phyloP scores from a whole-genome alignment of 441 rosid genomes.

The Geranium incanum region DNA sequence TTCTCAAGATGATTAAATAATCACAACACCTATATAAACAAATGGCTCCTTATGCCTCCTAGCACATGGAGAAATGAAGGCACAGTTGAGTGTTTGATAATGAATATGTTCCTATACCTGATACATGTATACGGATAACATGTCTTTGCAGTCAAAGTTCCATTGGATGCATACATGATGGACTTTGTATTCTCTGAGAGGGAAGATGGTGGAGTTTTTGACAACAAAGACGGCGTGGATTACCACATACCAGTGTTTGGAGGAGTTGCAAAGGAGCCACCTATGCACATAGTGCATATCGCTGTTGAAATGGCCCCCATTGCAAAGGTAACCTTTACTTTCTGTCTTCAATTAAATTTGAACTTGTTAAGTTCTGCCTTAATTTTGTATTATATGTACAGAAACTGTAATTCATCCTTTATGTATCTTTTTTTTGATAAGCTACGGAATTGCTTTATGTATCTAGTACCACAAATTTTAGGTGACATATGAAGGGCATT shows the following conservation, averaged over 20 bases:
- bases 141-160: constrained; percentile 65
- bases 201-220: constrained; percentile 79
- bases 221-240: constrained; percentile 73
- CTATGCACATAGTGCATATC: constrained; percentile 84
- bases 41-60: background rate
- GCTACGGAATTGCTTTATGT: background rate
- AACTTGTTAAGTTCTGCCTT: background rate
- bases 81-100: background rate
- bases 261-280: constrained; percentile 76
- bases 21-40: background rate
- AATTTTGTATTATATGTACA: background rate
- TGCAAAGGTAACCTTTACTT: constrained; percentile 42
- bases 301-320: constrained; percentile 99
- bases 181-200: constrained; percentile 95
- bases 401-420: background rate
- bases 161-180: constrained; percentile 89
- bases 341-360: background rate
- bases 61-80: background rate
- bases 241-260: constrained; percentile 80
- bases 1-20: background rate
- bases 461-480: background rate
- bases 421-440: background rate
- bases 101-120: constrained; percentile 4
- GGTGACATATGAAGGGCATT: background rate
- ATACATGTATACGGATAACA: constrained; percentile 17